A percentile compares a stretch with the other conserved stretches of the same genome.
Evolutionary conservation across 768 basidiomycete species (phyloP).

Genomic region (Mycena pura): DNA sequence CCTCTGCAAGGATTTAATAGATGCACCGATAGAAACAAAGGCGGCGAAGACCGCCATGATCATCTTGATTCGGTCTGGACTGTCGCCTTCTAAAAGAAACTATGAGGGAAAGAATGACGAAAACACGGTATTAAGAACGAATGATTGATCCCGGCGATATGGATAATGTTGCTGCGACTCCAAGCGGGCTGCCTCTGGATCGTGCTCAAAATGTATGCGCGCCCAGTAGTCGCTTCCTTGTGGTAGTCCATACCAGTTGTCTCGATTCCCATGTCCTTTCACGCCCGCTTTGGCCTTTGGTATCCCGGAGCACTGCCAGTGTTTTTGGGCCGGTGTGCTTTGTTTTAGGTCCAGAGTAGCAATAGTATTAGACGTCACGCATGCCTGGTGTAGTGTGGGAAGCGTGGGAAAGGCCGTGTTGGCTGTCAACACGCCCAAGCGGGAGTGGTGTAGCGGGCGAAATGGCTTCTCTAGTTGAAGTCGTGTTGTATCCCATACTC

Average conservation of each 20-base stretch:
- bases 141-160: conserved; percentile 53
- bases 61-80: conserved; percentile 65
- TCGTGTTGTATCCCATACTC: background rate
- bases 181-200: background rate
- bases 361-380: too few species aligned
- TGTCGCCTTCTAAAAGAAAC: conserved; percentile 52
- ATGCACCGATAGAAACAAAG: conserved; percentile 63
- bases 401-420: too few species aligned
- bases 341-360: background rate
- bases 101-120: background rate
- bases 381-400: too few species aligned
- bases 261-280: background rate
- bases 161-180: too few species aligned
- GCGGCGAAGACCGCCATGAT: conserved; percentile 68
- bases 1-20: conserved; percentile 58
- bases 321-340: conserved; percentile 1
- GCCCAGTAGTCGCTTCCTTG: background rate
- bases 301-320: background rate
- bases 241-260: background rate
- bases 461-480: too few species aligned
- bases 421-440: too few species aligned
- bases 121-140: conserved; percentile 45
- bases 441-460: too few species aligned
- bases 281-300: background rate
- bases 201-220: background rate